These are phyloP conservation scores for Lecanosticta acicola DNA, from an alignment of 2,329 filamentous ascomycete genomes.

Conservation along the genomic window DNA sequence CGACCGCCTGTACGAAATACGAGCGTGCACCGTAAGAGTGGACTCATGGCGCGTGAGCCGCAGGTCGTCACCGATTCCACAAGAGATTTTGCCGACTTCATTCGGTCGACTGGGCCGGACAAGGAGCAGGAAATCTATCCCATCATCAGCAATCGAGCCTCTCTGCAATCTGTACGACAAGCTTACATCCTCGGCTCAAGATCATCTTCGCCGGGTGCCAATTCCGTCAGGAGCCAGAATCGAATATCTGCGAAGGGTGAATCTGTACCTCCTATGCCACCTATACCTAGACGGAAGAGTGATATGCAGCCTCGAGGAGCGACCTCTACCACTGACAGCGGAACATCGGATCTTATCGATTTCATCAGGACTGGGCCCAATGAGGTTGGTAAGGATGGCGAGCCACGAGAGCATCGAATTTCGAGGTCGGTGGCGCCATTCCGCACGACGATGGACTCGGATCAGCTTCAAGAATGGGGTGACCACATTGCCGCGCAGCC, in stretches of 20 bases:
- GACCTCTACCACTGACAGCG: constrained; percentile 58
- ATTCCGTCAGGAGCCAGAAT: constrained; percentile 18
- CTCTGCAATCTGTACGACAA: constrained; percentile 16
- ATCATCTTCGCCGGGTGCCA: constrained; percentile 22
- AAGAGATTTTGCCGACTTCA: constrained; percentile 82
- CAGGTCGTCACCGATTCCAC: constrained; percentile 65
- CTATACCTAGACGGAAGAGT: constrained; percentile 20
- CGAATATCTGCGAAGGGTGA: constrained; percentile 7
- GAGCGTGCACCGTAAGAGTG: constrained; percentile 28
- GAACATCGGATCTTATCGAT: constrained; percentile 84
- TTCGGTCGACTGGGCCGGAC: constrained; percentile 72
- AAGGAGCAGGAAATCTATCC: constrained; percentile 23
- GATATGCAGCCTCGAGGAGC: constrained; percentile 37
- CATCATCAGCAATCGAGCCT: constrained; percentile 21
- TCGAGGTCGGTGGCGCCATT: constrained; percentile 80
- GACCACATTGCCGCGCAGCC: constrained; percentile 27
- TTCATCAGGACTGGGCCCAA: constrained; percentile 82
- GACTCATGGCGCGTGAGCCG: constrained; percentile 61
- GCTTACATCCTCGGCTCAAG: constrained; percentile 14
- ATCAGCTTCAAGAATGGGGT: constrained; percentile 54
- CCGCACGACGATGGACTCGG: constrained; percentile 77
- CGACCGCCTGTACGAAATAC: constrained; percentile 30
- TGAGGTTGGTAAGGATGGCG: constrained; percentile 37
- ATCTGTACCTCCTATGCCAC: constrained; percentile 27
- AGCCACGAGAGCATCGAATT: constrained; percentile 57